phyloP scores from a whole-genome alignment of 2,329 filamentous ascomycete genomes.

The Epichloe aotearoae region DNA sequence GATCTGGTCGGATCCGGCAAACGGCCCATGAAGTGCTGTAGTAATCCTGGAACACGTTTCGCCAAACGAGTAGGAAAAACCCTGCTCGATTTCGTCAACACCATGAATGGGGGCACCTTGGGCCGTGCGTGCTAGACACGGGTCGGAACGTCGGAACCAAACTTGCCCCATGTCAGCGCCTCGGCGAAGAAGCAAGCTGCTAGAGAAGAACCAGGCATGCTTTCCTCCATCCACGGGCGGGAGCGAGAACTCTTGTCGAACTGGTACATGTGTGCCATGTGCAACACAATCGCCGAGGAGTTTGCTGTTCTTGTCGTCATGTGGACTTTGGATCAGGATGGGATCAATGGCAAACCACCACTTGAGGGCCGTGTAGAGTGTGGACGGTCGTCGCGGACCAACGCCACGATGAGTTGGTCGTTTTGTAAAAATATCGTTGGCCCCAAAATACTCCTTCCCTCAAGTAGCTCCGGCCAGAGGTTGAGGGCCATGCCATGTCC shows the following conservation, averaged over 20 bases:
- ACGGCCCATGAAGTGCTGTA: conserved; percentile 48
- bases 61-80: conserved; percentile 55
- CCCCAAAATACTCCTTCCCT: too few species aligned
- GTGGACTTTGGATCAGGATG: too few species aligned
- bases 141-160: too few species aligned
- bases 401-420: too few species aligned
- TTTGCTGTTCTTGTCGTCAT: background rate
- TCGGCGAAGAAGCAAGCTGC: conserved; percentile 19
- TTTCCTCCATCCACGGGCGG: conserved; percentile 20
- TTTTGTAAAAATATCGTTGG: too few species aligned
- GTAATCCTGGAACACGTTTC: conserved; percentile 50
- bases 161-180: conserved; percentile 21
- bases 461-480: too few species aligned
- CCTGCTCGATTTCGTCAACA: conserved; percentile 20
- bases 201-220: conserved; percentile 21
- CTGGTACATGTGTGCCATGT: background rate
- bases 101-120: too few species aligned
- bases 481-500: too few species aligned
- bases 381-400: too few species aligned
- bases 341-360: too few species aligned
- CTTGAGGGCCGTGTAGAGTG: too few species aligned
- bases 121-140: too few species aligned
- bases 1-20: conserved; percentile 18
- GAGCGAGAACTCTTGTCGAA: conserved; percentile 10
- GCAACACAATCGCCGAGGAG: background rate